Conservation (phyloP, 2,329 filamentous ascomycete genomes). For the Ophiocordyceps unilateralis region DNA sequence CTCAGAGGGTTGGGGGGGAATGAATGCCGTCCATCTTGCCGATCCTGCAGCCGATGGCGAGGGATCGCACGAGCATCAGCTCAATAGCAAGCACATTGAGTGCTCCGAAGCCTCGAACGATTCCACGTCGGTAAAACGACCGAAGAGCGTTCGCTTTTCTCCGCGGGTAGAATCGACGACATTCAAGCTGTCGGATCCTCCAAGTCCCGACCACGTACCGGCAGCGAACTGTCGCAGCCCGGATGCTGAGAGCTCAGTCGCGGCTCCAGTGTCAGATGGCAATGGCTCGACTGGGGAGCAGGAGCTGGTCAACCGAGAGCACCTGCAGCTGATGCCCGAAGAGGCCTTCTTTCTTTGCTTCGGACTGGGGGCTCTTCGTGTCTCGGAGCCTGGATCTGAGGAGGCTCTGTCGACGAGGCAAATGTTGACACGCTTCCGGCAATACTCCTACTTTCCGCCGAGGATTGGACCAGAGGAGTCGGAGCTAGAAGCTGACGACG, state of each 20-base stretch:
- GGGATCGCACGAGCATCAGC: background rate
- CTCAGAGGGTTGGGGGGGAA: background rate
- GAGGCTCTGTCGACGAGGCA: conserved; percentile 31
- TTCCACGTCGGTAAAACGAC: conserved; percentile 17
- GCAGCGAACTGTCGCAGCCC: background rate
- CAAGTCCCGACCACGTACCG: conserved; percentile 22
- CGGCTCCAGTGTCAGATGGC: no score
- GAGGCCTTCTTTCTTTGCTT: conserved; percentile 87
- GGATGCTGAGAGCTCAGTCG: background rate
- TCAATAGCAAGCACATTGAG: background rate
- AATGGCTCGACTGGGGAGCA: no score
- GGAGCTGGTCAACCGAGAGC: conserved; percentile 44
- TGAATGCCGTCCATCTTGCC: background rate
- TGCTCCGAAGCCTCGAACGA: conserved; percentile 7
- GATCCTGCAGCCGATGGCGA: background rate
- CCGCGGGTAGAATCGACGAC: conserved; percentile 48
- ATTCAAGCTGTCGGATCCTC: conserved; percentile 34
- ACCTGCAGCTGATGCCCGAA: conserved; percentile 79
- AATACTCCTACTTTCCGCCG: conserved; percentile 52
- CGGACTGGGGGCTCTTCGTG: conserved; percentile 53
- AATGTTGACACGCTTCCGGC: conserved; percentile 51
- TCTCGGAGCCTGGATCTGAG: conserved; percentile 34
- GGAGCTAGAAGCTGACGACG: conserved; percentile 53
- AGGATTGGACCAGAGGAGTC: conserved; percentile 16
- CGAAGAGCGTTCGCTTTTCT: conserved; percentile 56